These are phyloP conservation scores for Porcisia hertigi DNA, from an alignment of 208 protist species.

Conservation along the genomic window DNA sequence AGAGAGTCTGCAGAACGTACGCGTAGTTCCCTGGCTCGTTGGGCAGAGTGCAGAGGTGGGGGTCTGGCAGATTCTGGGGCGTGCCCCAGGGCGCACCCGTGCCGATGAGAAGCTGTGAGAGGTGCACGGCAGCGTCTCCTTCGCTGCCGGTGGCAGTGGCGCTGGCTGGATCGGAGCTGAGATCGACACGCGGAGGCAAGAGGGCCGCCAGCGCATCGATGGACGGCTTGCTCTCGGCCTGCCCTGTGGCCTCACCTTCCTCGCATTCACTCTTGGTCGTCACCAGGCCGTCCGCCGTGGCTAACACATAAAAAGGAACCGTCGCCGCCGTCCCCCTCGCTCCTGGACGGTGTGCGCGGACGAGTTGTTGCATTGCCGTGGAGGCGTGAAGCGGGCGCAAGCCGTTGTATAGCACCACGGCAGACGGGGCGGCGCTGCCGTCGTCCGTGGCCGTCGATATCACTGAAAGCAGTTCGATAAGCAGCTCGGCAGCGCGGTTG, in stretches of 20 bases:
- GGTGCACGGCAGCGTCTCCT: not conserved
- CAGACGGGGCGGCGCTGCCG: constrained; percentile 27
- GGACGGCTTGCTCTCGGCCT: not conserved
- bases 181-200: not conserved
- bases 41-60: constrained; percentile 56
- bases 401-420: constrained; percentile 72
- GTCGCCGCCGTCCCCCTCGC: constrained; percentile 2
- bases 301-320: constrained; percentile 52
- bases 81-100: constrained; percentile 72
- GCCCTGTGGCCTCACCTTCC: not conserved
- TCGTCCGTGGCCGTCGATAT: not conserved
- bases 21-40: constrained; percentile 83
- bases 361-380: constrained; percentile 49
- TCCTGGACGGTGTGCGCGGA: constrained; percentile 32
- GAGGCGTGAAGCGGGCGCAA: constrained; percentile 45
- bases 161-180: not conserved
- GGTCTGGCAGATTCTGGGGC: constrained; percentile 76
- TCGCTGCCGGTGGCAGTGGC: not conserved
- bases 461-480: constrained; percentile 45
- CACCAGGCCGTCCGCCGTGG: constrained; percentile 57
- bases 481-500: constrained; percentile 57
- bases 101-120: constrained; percentile 66
- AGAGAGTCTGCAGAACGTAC: constrained; percentile 53
- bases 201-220: constrained; percentile 15
- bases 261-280: not conserved